Percentiles rank a stretch among this genome's conserved stretches.
These are phyloP conservation scores for Biscutella laevigata DNA, from an alignment of 441 rosid species.

Conservation along the genomic window DNA sequence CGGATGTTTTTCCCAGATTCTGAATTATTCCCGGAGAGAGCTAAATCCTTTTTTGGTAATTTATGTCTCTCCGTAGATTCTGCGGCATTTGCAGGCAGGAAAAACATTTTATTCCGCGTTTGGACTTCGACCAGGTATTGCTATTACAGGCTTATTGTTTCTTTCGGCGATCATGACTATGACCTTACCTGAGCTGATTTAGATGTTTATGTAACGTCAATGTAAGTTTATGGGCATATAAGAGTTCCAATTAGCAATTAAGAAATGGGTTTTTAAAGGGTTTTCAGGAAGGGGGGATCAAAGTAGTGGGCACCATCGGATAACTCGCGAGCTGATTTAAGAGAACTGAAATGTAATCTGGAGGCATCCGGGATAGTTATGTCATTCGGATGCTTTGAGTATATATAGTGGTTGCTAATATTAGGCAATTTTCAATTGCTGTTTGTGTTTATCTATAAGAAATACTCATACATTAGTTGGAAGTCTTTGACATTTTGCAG, in stretches of 20 bases:
- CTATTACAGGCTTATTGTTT: too few species aligned
- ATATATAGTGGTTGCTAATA: not conserved
- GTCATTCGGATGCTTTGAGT: not conserved
- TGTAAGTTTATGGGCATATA: not conserved
- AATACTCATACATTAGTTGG: slow-evolving; percentile 28
- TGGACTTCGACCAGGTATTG: slow-evolving; percentile 22
- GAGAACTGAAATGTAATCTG: not conserved
- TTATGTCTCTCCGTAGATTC: slow-evolving; percentile 29
- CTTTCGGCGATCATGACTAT: not conserved
- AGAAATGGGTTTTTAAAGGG: not conserved
- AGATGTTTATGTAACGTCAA: not conserved
- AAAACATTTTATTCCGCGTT: slow-evolving; percentile 26
- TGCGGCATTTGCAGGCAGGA: slow-evolving; percentile 36
- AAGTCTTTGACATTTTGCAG: slow-evolving; percentile 28
- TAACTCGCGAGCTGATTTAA: not conserved
- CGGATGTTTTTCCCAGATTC: not conserved
- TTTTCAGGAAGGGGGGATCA: not conserved
- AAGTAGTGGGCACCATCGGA: not conserved
- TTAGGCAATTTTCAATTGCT: not conserved
- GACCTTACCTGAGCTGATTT: not conserved
- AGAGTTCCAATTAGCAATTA: not conserved
- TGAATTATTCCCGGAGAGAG: not conserved
- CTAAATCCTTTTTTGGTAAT: not conserved
- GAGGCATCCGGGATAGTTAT: not conserved
- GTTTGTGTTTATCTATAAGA: slow-evolving; percentile 18